Percentiles rank a stretch among this genome's conserved stretches.
phyloP scores from a whole-genome alignment of 495 filamentous ascomycete genomes.

The Tuber microsphaerosporum region DNA sequence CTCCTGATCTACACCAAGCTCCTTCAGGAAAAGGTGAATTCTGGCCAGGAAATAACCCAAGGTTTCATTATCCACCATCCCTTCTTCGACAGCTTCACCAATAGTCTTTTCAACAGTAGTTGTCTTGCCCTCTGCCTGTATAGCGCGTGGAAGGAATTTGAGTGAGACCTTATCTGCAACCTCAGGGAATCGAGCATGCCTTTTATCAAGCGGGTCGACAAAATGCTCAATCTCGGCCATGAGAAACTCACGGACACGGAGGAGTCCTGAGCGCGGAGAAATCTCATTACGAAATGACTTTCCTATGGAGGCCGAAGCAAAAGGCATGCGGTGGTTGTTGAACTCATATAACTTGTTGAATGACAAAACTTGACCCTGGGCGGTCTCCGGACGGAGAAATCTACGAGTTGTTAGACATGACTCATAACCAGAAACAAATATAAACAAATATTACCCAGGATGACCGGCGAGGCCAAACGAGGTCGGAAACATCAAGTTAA shows the following conservation, averaged over 20 bases:
- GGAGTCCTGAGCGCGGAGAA: constrained; percentile 62
- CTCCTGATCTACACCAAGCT: constrained; percentile 54
- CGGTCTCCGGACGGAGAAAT: constrained; percentile 66
- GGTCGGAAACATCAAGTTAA: constrained; percentile 77
- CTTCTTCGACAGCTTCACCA: constrained; percentile 54
- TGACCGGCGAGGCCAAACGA: constrained; percentile 59
- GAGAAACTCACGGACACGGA: constrained; percentile 71
- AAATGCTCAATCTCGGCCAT: constrained; percentile 82
- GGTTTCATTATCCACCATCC: constrained; percentile 62
- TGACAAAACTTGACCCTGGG: constrained; percentile 69
- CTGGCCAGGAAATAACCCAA: constrained; percentile 63
- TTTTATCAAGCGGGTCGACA: constrained; percentile 68
- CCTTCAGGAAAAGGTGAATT: constrained; percentile 57
- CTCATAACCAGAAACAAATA: neutral
- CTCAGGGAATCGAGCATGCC: constrained; percentile 61
- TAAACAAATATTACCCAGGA: constrained; percentile 41
- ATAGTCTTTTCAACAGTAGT: constrained; percentile 51
- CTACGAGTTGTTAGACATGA: constrained; percentile 7
- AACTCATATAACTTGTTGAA: constrained; percentile 72
- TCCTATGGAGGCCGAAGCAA: constrained; percentile 70
- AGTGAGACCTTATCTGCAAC: constrained; percentile 57
- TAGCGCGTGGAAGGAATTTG: constrained; percentile 52
- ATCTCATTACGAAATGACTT: constrained; percentile 78
- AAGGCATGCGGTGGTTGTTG: constrained; percentile 66
- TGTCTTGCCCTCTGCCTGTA: constrained; percentile 57